A percentile compares a stretch with the other conserved stretches of the same genome.
These are phyloP conservation scores for Lactarius sanguifluus DNA, from an alignment of 768 basidiomycete species.

Conservation along the genomic window DNA sequence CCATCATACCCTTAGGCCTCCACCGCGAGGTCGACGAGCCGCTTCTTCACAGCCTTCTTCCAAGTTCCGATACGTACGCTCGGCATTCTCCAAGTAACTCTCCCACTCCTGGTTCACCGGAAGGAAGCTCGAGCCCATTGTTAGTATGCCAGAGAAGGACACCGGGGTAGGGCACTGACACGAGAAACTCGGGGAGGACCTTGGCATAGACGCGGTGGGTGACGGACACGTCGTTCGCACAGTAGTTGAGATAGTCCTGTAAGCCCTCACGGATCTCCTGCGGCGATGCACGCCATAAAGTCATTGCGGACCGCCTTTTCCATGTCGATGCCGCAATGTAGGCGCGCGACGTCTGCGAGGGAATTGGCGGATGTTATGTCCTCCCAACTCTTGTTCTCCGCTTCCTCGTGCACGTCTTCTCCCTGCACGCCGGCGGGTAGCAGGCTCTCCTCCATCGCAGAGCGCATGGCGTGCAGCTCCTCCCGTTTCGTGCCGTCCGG, in stretches of 20 bases:
- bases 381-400: slow-evolving; percentile 75
- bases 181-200: slow-evolving; percentile 78
- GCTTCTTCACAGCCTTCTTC: slow-evolving; percentile 58
- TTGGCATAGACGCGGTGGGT: slow-evolving; percentile 79
- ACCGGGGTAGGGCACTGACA: slow-evolving; percentile 89
- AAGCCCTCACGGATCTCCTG: slow-evolving; percentile 63
- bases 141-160: slow-evolving; percentile 85
- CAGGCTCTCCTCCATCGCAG: slow-evolving; percentile 44
- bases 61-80: slow-evolving; percentile 69
- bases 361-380: slow-evolving; percentile 91
- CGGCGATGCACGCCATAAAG: slow-evolving; percentile 68
- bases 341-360: slow-evolving; percentile 84
- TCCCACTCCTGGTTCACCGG: slow-evolving; percentile 92
- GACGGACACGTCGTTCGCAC: slow-evolving; percentile 77
- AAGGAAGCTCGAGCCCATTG: slow-evolving; percentile 90
- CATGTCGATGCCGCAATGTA: slow-evolving; percentile 81
- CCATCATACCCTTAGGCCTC: slow-evolving; percentile 51
- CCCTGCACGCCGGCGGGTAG: slow-evolving; percentile 38
- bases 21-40: slow-evolving; percentile 68
- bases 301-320: slow-evolving; percentile 79
- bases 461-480: slow-evolving; percentile 42
- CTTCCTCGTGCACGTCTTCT: slow-evolving; percentile 45
- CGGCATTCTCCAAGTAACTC: slow-evolving; percentile 73
- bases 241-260: slow-evolving; percentile 78
- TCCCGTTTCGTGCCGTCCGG: slow-evolving; percentile 39